phyloP scores from a whole-genome alignment of 768 basidiomycete species.

The Leccinum subgranulosum region DNA sequence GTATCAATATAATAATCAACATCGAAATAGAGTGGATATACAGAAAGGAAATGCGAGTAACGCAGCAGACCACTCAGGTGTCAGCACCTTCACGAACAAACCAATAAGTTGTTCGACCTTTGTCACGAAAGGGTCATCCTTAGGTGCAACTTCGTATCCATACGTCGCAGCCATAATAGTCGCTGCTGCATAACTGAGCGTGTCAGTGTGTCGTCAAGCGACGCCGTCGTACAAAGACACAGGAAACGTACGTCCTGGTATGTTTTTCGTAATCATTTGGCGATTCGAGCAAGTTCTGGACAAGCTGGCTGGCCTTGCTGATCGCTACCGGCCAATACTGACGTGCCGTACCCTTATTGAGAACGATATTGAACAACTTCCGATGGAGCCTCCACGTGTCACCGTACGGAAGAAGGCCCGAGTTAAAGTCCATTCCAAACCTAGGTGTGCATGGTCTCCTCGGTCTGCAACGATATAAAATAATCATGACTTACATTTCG shows the following conservation, averaged over 20 bases:
- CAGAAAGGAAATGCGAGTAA: constrained; percentile 24
- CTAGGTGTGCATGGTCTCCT: constrained; percentile 2
- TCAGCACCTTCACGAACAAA: constrained; percentile 11
- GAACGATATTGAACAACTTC: constrained; percentile 18
- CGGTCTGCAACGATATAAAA: not conserved
- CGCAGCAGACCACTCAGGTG: constrained; percentile 21
- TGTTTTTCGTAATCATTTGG: constrained; percentile 19
- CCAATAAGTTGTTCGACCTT: constrained; percentile 7
- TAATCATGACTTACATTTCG: constrained; percentile 12
- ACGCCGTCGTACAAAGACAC: not conserved
- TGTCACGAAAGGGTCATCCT: constrained; percentile 26
- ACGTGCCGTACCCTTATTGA: constrained; percentile 14
- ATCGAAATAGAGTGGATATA: constrained; percentile 2
- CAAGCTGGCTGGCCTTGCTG: constrained; percentile 19
- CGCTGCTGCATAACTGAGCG: constrained; percentile 20
- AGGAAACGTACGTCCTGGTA: constrained; percentile 23
- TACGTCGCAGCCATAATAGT: constrained; percentile 25
- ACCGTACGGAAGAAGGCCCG: constrained; percentile 28
- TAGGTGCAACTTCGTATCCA: constrained; percentile 23
- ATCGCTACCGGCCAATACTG: constrained; percentile 17
- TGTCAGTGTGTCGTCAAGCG: not conserved
- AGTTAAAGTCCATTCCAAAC: constrained; percentile 31
- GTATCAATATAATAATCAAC: not conserved
- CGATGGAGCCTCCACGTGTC: constrained; percentile 30
- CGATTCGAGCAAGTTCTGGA: constrained; percentile 18